A percentile compares a stretch with the other conserved stretches of the same genome.
Conservation (phyloP, 2,329 filamentous ascomycete species). For the Cordyceps tenuipes region DNA sequence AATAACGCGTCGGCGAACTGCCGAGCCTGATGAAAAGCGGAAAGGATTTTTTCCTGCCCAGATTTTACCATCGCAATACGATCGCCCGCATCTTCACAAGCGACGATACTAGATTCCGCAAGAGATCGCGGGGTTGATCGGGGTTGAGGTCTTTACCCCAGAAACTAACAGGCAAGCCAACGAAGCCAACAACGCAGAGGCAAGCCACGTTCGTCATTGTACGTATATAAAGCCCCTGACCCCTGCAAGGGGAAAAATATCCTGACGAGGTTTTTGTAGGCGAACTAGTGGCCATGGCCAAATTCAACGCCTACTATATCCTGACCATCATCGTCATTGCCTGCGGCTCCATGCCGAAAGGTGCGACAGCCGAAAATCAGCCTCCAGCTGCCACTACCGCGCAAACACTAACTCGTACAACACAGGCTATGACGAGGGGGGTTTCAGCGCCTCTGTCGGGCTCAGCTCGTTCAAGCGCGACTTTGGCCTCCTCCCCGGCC, state of each 20-base stretch:
- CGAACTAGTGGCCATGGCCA: background rate
- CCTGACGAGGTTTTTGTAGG: background rate
- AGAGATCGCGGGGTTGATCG: background rate
- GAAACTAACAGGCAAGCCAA: background rate
- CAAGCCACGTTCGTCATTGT: background rate
- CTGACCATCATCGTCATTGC: background rate
- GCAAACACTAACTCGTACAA: background rate
- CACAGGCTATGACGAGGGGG: background rate
- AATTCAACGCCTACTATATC: background rate
- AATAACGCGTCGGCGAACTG: background rate
- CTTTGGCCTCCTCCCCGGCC: background rate
- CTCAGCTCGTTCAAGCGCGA: background rate
- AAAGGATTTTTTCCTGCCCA: background rate
- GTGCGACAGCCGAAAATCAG: background rate
- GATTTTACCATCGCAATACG: background rate
- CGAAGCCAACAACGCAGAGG: background rate
- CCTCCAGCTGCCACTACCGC: background rate
- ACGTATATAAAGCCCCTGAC: background rate
- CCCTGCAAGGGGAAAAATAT: background rate
- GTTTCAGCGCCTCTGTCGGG: background rate
- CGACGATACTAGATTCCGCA: background rate
- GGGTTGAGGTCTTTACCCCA: background rate
- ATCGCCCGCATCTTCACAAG: background rate
- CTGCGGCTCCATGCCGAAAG: background rate
- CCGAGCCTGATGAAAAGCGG: background rate